Conservation (phyloP, 768 basidiomycete genomes). For the Mycena venus region DNA sequence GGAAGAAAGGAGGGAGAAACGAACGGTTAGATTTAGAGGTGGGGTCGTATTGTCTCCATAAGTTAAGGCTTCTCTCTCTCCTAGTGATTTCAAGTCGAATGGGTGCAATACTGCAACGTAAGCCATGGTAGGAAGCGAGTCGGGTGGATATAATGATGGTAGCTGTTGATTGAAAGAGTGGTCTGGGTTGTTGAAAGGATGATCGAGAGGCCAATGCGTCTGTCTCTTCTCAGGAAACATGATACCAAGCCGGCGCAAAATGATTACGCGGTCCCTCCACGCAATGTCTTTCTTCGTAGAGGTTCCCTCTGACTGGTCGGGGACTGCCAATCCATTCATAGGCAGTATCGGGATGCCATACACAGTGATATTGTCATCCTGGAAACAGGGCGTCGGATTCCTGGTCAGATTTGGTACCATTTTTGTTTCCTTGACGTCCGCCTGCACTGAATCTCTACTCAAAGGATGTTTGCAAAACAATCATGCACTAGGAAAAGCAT, state of each 20-base stretch:
- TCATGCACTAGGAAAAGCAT: constrained; percentile 30
- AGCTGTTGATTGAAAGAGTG: constrained; percentile 53
- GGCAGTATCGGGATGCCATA: constrained; percentile 68
- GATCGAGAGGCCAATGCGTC: not conserved
- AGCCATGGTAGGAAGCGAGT: constrained; percentile 53
- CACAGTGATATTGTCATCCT: constrained; percentile 74
- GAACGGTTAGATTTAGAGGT: constrained; percentile 59
- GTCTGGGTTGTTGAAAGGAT: constrained; percentile 36
- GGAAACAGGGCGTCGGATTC: constrained; percentile 61
- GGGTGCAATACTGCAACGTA: constrained; percentile 50
- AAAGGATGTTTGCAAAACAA: constrained; percentile 8
- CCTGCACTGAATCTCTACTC: constrained; percentile 63
- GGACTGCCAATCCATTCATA: not conserved
- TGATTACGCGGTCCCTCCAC: not conserved
- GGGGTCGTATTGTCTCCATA: not conserved
- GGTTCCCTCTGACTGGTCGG: not conserved
- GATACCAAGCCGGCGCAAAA: not conserved
- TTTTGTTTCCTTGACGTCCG: constrained; percentile 61
- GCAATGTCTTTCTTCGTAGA: not conserved
- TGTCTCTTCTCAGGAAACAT: not conserved
- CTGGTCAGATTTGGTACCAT: constrained; percentile 37
- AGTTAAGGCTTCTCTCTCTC: too few relatives aligned
- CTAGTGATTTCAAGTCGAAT: not conserved
- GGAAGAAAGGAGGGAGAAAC: constrained; percentile 21
- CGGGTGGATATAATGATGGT: constrained; percentile 42